phyloP scores from a whole-genome alignment of 495 filamentous ascomycete species.

The Penicillium canariense region DNA sequence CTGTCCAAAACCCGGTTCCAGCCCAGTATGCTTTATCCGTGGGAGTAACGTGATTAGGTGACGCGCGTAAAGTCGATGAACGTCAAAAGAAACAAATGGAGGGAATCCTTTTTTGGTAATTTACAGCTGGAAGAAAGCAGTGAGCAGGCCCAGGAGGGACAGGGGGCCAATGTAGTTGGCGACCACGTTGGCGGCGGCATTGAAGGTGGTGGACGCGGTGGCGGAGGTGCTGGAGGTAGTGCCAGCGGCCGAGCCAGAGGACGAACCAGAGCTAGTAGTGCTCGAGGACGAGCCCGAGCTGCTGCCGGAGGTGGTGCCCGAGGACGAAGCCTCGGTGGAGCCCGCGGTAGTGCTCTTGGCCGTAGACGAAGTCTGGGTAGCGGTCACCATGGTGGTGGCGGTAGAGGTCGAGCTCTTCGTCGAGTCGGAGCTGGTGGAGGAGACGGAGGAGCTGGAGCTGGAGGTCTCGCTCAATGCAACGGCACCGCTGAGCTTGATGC shows the following conservation, averaged over 20 bases:
- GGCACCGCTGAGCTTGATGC: constrained; percentile 58
- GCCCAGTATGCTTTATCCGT: constrained; percentile 24
- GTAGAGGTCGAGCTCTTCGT: constrained; percentile 12
- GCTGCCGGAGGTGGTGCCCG: constrained; percentile 18
- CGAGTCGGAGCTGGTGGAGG: constrained; percentile 19
- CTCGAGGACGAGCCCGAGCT: constrained; percentile 20
- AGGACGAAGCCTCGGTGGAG: constrained; percentile 16
- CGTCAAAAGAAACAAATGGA: constrained; percentile 7
- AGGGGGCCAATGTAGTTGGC: constrained; percentile 26
- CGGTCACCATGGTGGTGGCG: constrained; percentile 9
- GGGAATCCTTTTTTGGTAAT: background rate
- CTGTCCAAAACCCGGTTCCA: constrained; percentile 23
- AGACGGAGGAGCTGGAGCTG: constrained; percentile 12
- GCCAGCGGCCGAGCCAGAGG: constrained; percentile 11
- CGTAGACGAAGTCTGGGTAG: constrained; percentile 13
- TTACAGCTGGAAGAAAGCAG: constrained; percentile 40
- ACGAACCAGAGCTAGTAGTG: constrained; percentile 7
- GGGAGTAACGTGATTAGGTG: constrained; percentile 25
- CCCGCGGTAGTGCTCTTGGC: constrained; percentile 9
- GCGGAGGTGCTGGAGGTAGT: constrained; percentile 20
- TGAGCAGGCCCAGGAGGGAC: constrained; percentile 33
- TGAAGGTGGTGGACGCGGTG: constrained; percentile 21
- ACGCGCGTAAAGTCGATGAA: constrained; percentile 13
- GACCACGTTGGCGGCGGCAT: constrained; percentile 26
- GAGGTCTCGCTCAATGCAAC: constrained; percentile 7